Base-by-base conservation (phyloP, 345 rosid genomes). In the Linum tenue region DNA sequence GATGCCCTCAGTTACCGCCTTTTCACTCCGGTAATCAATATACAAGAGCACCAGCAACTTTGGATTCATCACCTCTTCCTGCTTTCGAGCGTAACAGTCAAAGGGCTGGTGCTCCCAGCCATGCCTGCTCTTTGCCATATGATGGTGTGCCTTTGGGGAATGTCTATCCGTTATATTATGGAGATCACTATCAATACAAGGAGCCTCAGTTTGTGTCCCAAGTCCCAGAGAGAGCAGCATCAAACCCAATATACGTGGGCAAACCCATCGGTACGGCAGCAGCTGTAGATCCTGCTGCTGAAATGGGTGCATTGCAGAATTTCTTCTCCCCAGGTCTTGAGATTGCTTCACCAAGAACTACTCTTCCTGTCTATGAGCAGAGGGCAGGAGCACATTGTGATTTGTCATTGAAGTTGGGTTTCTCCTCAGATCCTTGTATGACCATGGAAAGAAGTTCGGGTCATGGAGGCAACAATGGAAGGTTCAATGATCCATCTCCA, bases 381-480 rank as follows among this genome's bases (percentile, higher is more conserved):
- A 65, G 76, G 31, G 59, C 71, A 37, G 83, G 69, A 74, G 70
- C 62, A 60, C 78, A 76, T 37, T 90, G 95, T 57, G 97, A 94
- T 82, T 80, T 94, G 53, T 86, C 96, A 37, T 77, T 94, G 78
- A 80, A 95, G 78, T 83, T 94, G 71, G 91, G 97, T 74, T 74
- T 69, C 60, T 77, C 76, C 39, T 75, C 86, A 50, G 85, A 84
- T 53, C 77, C 83, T 2, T 71, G 70, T 38, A 67, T 58, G 64
- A 79, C 77, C 69, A 56, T 37, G 75, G 83, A 74, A 56, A 73
- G 68, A 60, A 80, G 73, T 64, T 76, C 64, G 15, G 77, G 72
- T 78, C 82, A 65, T 37, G 83, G 79, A 75, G 72, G 61, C 9
- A 74, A 75, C 17, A 69, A 68, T 40, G 68, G 73, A 39, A 76